phyloP scores from a whole-genome alignment of 2,329 filamentous ascomycete species.

The Diaporthe destruens region DNA sequence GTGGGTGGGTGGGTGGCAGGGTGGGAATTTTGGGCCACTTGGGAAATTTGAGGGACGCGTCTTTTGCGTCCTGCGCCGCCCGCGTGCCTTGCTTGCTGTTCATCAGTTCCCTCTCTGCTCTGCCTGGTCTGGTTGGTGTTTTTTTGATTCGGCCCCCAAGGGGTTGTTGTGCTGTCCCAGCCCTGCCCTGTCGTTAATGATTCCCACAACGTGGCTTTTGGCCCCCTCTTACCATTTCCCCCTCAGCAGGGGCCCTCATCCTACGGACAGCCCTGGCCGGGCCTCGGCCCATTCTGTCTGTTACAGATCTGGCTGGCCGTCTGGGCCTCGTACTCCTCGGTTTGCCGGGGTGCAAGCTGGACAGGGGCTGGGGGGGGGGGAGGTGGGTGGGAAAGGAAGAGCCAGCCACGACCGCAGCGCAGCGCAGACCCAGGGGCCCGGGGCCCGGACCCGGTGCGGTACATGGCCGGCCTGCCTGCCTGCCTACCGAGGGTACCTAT shows the following conservation, averaged over 20 bases:
- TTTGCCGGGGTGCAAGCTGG: background rate
- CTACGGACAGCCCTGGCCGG: background rate
- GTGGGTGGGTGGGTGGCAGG: background rate
- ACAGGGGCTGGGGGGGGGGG: background rate
- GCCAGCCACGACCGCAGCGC: background rate
- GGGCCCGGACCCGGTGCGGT: background rate
- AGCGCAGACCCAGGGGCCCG: background rate
- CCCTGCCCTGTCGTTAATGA: constrained; percentile 8
- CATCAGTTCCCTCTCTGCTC: no score
- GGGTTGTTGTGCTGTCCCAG: background rate
- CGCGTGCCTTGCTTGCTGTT: background rate
- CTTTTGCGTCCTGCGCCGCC: background rate
- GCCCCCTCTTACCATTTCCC: constrained; percentile 17
- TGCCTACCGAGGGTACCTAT: no score
- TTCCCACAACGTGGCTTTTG: constrained; percentile 34
- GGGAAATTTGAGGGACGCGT: background rate
- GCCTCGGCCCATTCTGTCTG: background rate
- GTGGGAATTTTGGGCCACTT: background rate
- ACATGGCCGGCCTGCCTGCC: no score
- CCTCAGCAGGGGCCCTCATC: constrained; percentile 1
- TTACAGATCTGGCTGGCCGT: constrained; percentile 19
- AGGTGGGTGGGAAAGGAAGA: no score
- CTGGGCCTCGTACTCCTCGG: background rate
- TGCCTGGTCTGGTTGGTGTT: background rate
- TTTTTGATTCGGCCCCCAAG: background rate